Evolutionary conservation across 352 stramenopile genomes (phyloP).

Genomic region (Phytophthora brassicae): DNA sequence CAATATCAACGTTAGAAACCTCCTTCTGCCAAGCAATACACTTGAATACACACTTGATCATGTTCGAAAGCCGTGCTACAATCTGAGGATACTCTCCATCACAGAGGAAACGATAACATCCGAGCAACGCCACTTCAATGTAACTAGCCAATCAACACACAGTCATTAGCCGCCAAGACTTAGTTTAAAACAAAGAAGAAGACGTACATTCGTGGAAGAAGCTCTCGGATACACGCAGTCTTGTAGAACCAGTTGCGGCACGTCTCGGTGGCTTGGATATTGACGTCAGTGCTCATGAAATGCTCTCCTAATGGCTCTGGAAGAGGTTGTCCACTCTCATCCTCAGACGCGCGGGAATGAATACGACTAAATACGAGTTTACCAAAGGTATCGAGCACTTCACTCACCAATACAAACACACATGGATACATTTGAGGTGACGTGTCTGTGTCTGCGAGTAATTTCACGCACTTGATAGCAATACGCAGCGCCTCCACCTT

Average conservation of each 20-base stretch:
- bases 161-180: background rate
- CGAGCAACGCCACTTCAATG: constrained; percentile 87
- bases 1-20: constrained; percentile 8
- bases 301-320: constrained; percentile 50
- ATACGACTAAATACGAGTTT: constrained; percentile 88
- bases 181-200: background rate
- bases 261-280: constrained; percentile 88
- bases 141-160: constrained; percentile 42
- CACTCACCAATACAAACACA: constrained; percentile 88
- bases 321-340: constrained; percentile 61
- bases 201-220: constrained; percentile 88
- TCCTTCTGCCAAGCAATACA: background rate
- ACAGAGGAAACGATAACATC: constrained; percentile 90
- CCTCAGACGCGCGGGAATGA: constrained; percentile 55
- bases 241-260: constrained; percentile 96
- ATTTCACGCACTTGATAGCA: constrained; percentile 90
- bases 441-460: constrained; percentile 77
- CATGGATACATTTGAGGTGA: constrained; percentile 87
- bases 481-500: constrained; percentile 89
- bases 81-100: constrained; percentile 90
- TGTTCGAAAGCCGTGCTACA: constrained; percentile 76
- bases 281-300: constrained; percentile 83
- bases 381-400: constrained; percentile 88
- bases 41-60: constrained; percentile 73
- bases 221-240: constrained; percentile 90